These are phyloP conservation scores for Aspergillus biplanus DNA, from an alignment of 495 filamentous ascomycete genomes.

Conservation along the genomic window DNA sequence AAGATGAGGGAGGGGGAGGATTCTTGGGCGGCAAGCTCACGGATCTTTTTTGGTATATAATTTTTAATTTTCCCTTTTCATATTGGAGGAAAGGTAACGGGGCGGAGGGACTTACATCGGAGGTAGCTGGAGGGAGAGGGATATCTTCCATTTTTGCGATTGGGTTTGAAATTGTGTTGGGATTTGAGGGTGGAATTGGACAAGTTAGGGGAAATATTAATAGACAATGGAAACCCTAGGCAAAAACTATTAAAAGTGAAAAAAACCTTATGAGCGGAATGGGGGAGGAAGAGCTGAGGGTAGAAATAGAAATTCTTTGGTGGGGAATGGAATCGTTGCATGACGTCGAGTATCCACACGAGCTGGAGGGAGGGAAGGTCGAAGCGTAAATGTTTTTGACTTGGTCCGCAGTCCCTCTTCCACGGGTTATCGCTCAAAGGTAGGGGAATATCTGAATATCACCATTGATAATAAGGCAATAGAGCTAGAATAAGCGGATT, in stretches of 20 bases:
- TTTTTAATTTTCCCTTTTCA: constrained; percentile 2
- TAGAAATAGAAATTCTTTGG: neutral
- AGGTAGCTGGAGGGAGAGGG: constrained; percentile 42
- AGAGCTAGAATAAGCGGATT: too few relatives aligned
- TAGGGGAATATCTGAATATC: too few relatives aligned
- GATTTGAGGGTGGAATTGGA: neutral
- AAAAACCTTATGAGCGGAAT: too few relatives aligned
- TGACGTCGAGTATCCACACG: constrained; percentile 10
- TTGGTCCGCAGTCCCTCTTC: too few relatives aligned
- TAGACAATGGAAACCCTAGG: too few relatives aligned
- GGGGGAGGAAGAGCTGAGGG: neutral
- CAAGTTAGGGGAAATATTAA: too few relatives aligned
- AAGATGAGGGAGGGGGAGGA: constrained; percentile 55
- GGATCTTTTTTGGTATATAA: constrained; percentile 39
- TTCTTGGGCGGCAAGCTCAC: constrained; percentile 55
- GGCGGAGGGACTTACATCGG: constrained; percentile 34
- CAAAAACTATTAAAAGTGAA: too few relatives aligned
- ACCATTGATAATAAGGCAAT: too few relatives aligned
- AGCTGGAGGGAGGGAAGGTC: neutral
- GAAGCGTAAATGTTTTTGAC: too few relatives aligned
- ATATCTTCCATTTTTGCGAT: constrained; percentile 32
- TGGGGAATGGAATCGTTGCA: constrained; percentile 1
- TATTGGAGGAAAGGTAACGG: neutral
- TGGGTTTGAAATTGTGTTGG: neutral
- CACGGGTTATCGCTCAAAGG: too few relatives aligned